Percentiles rank a stretch among this genome's conserved stretches.
These are phyloP conservation scores for Myochromella boudieri DNA, from an alignment of 768 basidiomycete species.

Conservation along the genomic window DNA sequence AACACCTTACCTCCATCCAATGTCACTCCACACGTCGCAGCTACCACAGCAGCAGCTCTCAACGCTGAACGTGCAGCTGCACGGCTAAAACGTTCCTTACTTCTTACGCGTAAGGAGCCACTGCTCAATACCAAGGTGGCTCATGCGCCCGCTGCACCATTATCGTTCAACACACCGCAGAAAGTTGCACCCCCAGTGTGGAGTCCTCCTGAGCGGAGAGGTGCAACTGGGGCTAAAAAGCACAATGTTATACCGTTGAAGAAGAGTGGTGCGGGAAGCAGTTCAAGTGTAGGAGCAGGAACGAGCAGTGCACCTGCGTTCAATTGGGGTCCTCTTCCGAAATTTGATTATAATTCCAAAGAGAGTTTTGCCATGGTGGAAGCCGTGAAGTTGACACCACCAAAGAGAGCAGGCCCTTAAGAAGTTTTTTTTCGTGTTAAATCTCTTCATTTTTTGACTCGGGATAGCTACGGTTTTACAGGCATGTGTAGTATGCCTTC, in stretches of 20 bases:
- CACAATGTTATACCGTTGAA: slow-evolving; percentile 40
- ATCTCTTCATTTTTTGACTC: too few relatives aligned
- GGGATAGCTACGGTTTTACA: too few relatives aligned
- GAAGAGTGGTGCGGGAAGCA: slow-evolving; percentile 29
- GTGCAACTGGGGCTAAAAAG: slow-evolving; percentile 32
- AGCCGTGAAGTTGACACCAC: slow-evolving; percentile 17
- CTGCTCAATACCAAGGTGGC: slow-evolving; percentile 60
- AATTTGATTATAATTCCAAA: slow-evolving; percentile 27
- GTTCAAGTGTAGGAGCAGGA: too few relatives aligned
- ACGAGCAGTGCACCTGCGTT: slow-evolving; percentile 37
- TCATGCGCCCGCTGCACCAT: slow-evolving; percentile 31
- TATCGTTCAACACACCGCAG: slow-evolving; percentile 37
- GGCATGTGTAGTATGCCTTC: too few relatives aligned
- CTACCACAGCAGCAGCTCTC: slow-evolving; percentile 76
- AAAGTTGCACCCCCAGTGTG: slow-evolving; percentile 15
- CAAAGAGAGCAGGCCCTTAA: slow-evolving; percentile 1
- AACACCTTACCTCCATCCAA: slow-evolving; percentile 35
- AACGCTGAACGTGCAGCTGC: slow-evolving; percentile 77
- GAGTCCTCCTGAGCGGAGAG: slow-evolving; percentile 28
- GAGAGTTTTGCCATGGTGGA: slow-evolving; percentile 20
- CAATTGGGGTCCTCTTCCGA: slow-evolving; percentile 65
- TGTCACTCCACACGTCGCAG: slow-evolving; percentile 66
- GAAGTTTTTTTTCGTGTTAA: too few relatives aligned
- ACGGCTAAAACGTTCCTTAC: slow-evolving; percentile 65
- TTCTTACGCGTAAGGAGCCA: slow-evolving; percentile 61